Base-by-base conservation (phyloP, 1,284 basidiomycete genomes). In the Cutaneotrichosporon cyanovorans region DNA sequence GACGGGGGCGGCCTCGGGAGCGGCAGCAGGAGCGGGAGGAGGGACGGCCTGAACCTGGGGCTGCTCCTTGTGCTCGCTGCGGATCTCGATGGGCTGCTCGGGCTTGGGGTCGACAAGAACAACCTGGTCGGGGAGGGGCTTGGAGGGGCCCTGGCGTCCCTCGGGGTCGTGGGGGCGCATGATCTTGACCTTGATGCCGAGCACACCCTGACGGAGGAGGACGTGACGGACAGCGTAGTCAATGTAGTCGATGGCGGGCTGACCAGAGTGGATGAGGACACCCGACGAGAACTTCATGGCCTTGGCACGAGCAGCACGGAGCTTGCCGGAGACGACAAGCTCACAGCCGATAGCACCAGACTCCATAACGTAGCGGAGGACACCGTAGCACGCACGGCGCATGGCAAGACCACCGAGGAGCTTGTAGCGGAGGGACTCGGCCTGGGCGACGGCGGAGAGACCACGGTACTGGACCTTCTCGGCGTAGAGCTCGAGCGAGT, bases 251-350 rank as follows among this genome's bases (percentile, higher is more conserved):
- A 84, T 78, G 48, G 83, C 85, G 64, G 95, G 95, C 78, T 99
- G 93, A 82, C 95, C 95, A 60, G 95, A 97, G 84, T 98, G 95
- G 74, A 98, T 93, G 90, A 98, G 97, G 84, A 96, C 97, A 45
- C 95, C 95, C 68, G 98, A 95, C 71, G 92, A 96, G 80, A 99
- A 98, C 77, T 99, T 99, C 95, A 98, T 98, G 40, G 89, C 88
- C 78, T 99, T 99, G 71, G 95, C 95, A 82, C 92, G 91, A 62
- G 95, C 95, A 65, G 93, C 95, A 74, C 95, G 91, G 67, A 99
- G 88, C 77, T 99, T 99, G 72, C 95, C 95, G 59, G 93, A 98
- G 59, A 99, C 91, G 69, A 98, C 89, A 59, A 99, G 95, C 76
- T 99, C 95, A 72, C 92, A 97, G 76, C 95, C 95, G 80, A 98